A percentile compares a stretch with the other conserved stretches of the same genome.
Evolutionary conservation across 805 yeast species (phyloP).

Genomic region (Yarrowia deformans): DNA sequence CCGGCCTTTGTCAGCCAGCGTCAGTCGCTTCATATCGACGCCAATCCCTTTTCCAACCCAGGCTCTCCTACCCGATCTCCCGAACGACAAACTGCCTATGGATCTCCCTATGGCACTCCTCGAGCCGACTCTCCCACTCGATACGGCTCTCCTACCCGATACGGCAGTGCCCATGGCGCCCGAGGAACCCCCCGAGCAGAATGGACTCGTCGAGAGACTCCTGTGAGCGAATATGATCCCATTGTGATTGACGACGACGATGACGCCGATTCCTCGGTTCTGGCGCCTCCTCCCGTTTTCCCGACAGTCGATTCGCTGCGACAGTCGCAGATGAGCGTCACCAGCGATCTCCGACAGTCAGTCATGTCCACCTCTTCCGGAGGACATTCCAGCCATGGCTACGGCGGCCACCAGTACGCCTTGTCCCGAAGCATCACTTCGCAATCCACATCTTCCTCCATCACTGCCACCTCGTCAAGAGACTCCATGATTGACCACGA

Average conservation of each 20-base stretch:
- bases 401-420: not conserved
- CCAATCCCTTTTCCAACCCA: constrained; percentile 40
- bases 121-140: constrained; percentile 39
- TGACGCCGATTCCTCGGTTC: constrained; percentile 4
- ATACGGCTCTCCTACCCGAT: constrained; percentile 44
- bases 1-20: constrained; percentile 38
- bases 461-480: constrained; percentile 34
- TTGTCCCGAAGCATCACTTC: constrained; percentile 31
- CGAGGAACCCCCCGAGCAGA: constrained; percentile 65
- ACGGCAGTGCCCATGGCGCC: constrained; percentile 40
- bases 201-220: constrained; percentile 74
- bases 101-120: constrained; percentile 39
- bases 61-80: constrained; percentile 39
- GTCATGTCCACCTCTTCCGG: constrained; percentile 34
- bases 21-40: constrained; percentile 37
- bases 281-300: constrained; percentile 38
- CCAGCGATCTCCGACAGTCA: constrained; percentile 20
- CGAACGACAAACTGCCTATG: constrained; percentile 17
- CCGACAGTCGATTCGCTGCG: constrained; percentile 38
- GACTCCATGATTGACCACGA: constrained; percentile 27
- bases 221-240: constrained; percentile 50
- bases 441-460: constrained; percentile 9
- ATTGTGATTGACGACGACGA: constrained; percentile 43
- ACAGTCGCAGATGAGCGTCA: constrained; percentile 24
- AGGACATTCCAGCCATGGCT: constrained; percentile 25